Conservation (phyloP, 768 basidiomycete species). For the Lactifluus rugatus region DNA sequence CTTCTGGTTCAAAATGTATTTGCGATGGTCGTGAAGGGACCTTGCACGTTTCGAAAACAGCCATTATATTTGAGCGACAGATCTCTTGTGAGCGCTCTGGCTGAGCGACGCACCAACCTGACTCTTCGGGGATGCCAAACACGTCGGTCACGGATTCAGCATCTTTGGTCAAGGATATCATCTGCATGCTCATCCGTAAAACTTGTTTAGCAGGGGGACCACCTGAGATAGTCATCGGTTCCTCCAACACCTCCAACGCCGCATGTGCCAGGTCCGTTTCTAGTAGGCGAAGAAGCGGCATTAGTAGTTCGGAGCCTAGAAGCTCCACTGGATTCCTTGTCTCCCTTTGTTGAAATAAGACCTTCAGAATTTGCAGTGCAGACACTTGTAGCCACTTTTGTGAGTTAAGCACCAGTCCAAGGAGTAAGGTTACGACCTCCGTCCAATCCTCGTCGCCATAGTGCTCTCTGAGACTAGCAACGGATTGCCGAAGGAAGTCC, state of each 20-base stretch:
- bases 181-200: constrained; percentile 85
- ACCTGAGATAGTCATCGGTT: constrained; percentile 71
- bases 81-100: constrained; percentile 47
- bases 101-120: constrained; percentile 81
- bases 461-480: constrained; percentile 76
- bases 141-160: constrained; percentile 55
- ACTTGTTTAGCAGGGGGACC: constrained; percentile 76
- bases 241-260: constrained; percentile 89
- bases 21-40: constrained; percentile 58
- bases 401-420: constrained; percentile 76
- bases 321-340: constrained; percentile 62
- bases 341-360: constrained; percentile 79
- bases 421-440: constrained; percentile 74
- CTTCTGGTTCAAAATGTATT: constrained; percentile 61
- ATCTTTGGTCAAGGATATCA: constrained; percentile 35
- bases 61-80: constrained; percentile 71
- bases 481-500: constrained; percentile 87
- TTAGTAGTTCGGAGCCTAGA: constrained; percentile 77
- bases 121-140: constrained; percentile 73
- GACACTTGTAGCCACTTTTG: constrained; percentile 76
- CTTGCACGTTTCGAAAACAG: constrained; percentile 79
- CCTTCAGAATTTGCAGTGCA: constrained; percentile 80
- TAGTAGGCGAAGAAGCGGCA: constrained; percentile 84
- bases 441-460: constrained; percentile 68
- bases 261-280: constrained; percentile 77